Base-by-base conservation (phyloP, 1,284 basidiomycete genomes). In the Exobasidium rhododendri region DNA sequence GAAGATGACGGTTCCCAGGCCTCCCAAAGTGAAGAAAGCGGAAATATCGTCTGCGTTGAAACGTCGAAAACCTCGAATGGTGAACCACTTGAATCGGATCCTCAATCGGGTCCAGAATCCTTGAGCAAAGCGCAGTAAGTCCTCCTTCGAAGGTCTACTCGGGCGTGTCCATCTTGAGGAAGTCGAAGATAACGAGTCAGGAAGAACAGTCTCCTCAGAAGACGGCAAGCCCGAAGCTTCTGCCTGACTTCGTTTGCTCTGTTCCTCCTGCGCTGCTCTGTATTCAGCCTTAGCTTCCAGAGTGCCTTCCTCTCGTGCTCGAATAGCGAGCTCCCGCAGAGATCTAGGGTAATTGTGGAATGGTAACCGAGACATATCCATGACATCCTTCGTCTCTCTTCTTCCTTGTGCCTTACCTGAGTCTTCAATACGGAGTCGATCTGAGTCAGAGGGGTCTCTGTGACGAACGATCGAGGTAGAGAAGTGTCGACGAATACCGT, bases 41-140 rank as follows among this genome's bases (percentile, higher is more conserved):
- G 92, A 94, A 62, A 96, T 89, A 80, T 98, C 96, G 79, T 99
- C 96, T 54, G 91, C 89, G 70, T 97, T 94, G 82, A 96, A 99
- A 70, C 88, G 88, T 32, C 94, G 86, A 82, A 97, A 99, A 0
- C 92, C 92, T 68, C 91, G 86, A 71, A 98, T 96, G 10, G 92
- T 94, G 70, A 94, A 90, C 96, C 96, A 99, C 79, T 93, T 93
- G 82, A 97, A 92, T n/a, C 92, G 86, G 68, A 99, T 91, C 14
- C 89, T 85, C 35, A 91, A 80, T 1, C 96, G 86, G 69, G 94
- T 86, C 89, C 92, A 94, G 80, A 94, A 93, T 5, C 89, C 88
- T 50, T 86, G 89, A 2, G 94, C 88, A 2, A 92, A 88, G 28
- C 86, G 86, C 43, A 98, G 84, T 61, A 97, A 87, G 73, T 97